Base-by-base conservation (phyloP, 345 rosid genomes). In the Gossypium sturtianum region DNA sequence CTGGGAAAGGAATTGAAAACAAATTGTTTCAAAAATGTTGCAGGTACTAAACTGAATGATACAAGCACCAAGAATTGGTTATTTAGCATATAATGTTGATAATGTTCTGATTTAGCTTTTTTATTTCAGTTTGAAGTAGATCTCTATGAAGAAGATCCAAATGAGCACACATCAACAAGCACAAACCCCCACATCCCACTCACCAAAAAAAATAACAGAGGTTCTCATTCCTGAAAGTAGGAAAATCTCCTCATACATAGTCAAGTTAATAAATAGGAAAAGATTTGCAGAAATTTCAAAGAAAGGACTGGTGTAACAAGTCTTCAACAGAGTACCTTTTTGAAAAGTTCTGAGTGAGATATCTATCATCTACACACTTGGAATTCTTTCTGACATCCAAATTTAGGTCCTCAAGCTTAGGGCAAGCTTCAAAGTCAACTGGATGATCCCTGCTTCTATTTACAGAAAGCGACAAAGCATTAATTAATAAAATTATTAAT, bases 391-490 rank as follows among this genome's bases (percentile, higher is more conserved):
- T 78, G 70, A 84, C 92, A 77, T 87, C 90, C 91, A 91, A 83
- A 84, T 84, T 91, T 60, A 91, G 84, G 75, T 84, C 90, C 88
- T 84, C 88, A 2, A 91, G 89, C 90, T 86, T 89, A 78, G 87
- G 83, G 83, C 93, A 87, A 71, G 91, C 87, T 73, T 87, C 97
- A 81, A 87, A 91, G 62, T 86, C 90, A 83, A 77, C 68, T n/a
- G 84, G 82, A 75, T 66, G 74, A 48, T 86, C 88, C 81, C 75
- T 80, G 71, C 76, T 80, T 82, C 89, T 84, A 78, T 59, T 65
- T 63, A 27, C 23, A 75, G 17, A 67, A 81, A 66, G 66, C 23
- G 19, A 51, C 13, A 66, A 11, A 76, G 60, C 60, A 61, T 45
- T 43, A 64, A 74, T 17, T 34, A 73, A 69, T 22, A 27, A 44